phyloP scores from a whole-genome alignment of 1,139 yeast species.

The Saccharomyces hybrid region DNA sequence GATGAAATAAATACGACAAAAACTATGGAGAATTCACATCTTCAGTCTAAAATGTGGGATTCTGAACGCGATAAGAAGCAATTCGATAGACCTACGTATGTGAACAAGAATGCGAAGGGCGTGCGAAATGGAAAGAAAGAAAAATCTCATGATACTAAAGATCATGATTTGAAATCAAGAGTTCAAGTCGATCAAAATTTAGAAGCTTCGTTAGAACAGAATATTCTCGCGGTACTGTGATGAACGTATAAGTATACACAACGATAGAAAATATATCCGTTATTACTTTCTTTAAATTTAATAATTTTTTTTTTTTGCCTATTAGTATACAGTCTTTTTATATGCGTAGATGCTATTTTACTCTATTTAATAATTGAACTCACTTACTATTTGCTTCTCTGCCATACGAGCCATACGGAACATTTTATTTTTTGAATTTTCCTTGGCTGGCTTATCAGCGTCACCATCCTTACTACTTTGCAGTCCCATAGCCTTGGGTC shows the following conservation, averaged over 20 bases:
- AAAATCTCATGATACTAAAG: neutral
- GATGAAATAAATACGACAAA: constrained; percentile 31
- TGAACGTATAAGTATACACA: neutral
- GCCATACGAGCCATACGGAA: constrained; percentile 70
- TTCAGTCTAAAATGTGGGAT: constrained; percentile 48
- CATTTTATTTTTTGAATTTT: constrained; percentile 64
- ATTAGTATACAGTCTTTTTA: neutral
- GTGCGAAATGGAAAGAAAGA: neutral
- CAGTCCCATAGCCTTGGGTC: constrained; percentile 70
- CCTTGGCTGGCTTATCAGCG: constrained; percentile 36
- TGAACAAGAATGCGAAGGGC: constrained; percentile 12
- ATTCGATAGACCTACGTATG: constrained; percentile 38
- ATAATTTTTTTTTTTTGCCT: neutral
- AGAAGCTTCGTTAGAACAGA: constrained; percentile 20
- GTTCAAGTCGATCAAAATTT: constrained; percentile 20
- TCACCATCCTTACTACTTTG: constrained; percentile 27
- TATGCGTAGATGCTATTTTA: neutral
- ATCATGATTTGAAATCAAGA: constrained; percentile 11
- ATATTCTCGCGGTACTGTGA: constrained; percentile 21
- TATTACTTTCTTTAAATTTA: neutral
- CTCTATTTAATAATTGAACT: constrained; percentile 52
- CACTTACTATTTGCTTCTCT: constrained; percentile 54
- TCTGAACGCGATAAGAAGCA: constrained; percentile 43
- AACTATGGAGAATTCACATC: constrained; percentile 25
- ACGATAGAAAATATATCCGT: neutral